phyloP scores from a whole-genome alignment of 1,139 yeast genomes.

The Kodamaea sp. region DNA sequence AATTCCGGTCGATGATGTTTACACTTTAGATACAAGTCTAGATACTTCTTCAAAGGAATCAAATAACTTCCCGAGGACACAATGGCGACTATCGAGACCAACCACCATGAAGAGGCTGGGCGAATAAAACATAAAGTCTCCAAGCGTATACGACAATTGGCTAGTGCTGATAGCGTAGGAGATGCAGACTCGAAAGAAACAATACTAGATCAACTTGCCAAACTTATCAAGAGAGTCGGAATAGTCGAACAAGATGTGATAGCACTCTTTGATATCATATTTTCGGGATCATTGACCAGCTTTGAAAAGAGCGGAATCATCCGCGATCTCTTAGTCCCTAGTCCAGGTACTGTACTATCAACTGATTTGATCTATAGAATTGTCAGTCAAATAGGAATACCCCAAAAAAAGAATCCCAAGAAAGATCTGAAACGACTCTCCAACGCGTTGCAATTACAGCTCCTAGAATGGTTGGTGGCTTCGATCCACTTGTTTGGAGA shows the following conservation, averaged over 20 bases:
- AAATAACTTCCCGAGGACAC: too few relatives aligned
- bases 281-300: slow-evolving; percentile 7
- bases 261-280: slow-evolving; percentile 7
- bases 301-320: slow-evolving; percentile 12
- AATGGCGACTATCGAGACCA: too few relatives aligned
- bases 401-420: slow-evolving; percentile 26
- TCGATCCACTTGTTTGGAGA: slow-evolving; percentile 30
- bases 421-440: slow-evolving; percentile 26
- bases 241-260: slow-evolving; percentile 6
- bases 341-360: slow-evolving; percentile 10
- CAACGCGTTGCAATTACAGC: slow-evolving; percentile 21
- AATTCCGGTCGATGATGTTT: too few relatives aligned
- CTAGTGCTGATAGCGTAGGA: background rate
- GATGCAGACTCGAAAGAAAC: slow-evolving; percentile 2
- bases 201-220: slow-evolving; percentile 3
- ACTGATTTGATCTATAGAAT: slow-evolving; percentile 20
- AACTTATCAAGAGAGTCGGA: slow-evolving; percentile 5
- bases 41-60: too few relatives aligned
- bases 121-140: slow-evolving; percentile 1
- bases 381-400: slow-evolving; percentile 30
- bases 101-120: background rate
- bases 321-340: slow-evolving; percentile 15
- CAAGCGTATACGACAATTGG: slow-evolving; percentile 2
- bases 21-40: too few relatives aligned
- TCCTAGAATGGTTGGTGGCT: slow-evolving; percentile 36